Evolutionary conservation across 1,284 basidiomycete species (phyloP).

Genomic region (Ganoderma lingzhi): DNA sequence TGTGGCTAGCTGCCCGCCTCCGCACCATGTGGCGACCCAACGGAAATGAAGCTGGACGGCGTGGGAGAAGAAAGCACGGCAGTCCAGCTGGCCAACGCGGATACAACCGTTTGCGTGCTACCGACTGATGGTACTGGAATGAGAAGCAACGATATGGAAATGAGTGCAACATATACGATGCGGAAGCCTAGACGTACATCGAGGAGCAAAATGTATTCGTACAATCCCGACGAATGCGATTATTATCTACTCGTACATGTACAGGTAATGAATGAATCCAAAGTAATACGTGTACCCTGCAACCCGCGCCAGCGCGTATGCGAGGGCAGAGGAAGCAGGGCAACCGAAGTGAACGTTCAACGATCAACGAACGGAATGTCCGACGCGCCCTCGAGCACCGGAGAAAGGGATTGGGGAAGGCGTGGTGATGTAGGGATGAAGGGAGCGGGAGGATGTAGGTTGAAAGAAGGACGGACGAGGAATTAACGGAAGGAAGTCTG

Average conservation of each 20-base stretch:
- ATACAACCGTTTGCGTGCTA: background rate
- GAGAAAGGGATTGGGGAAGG: background rate
- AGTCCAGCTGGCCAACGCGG: background rate
- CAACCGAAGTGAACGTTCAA: background rate
- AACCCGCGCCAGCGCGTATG: background rate
- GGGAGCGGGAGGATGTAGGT: background rate
- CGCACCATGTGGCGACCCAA: background rate
- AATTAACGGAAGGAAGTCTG: background rate
- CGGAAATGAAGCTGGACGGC: background rate
- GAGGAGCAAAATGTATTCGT: slow-evolving; percentile 21
- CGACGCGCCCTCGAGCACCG: background rate
- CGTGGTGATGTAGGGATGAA: background rate
- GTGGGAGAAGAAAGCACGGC: background rate
- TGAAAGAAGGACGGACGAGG: slow-evolving; percentile 4
- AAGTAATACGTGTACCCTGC: background rate
- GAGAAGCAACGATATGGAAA: background rate
- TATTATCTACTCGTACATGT: slow-evolving; percentile 32
- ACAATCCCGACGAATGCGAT: slow-evolving; percentile 26
- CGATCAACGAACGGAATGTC: background rate
- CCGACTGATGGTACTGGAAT: background rate
- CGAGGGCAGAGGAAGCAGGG: background rate
- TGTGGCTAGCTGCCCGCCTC: background rate
- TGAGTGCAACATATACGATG: background rate
- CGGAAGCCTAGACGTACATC: background rate
- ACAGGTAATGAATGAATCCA: slow-evolving; percentile 23